These are phyloP conservation scores for Hanseniaspora guilliermondii DNA, from an alignment of 805 yeast species.

Conservation along the genomic window DNA sequence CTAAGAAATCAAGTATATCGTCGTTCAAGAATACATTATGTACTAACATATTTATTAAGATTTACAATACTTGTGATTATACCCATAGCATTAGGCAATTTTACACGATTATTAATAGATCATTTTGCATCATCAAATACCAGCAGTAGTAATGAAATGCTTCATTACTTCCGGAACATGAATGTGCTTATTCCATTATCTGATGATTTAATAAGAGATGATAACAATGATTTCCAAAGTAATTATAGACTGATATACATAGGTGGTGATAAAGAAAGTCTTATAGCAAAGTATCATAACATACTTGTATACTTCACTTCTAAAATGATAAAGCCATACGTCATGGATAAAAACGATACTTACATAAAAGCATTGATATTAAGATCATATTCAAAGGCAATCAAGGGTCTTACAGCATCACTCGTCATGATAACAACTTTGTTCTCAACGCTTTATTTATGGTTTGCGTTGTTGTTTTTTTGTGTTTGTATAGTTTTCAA, in stretches of 20 bases:
- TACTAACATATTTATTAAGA: neutral
- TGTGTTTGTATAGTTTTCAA: constrained; percentile 23
- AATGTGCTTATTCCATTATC: constrained; percentile 15
- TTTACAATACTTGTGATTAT: constrained; percentile 23
- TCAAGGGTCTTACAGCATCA: constrained; percentile 19
- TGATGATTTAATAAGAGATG: neutral
- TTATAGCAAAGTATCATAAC: constrained; percentile 23
- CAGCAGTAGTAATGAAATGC: constrained; percentile 23
- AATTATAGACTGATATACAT: constrained; percentile 16
- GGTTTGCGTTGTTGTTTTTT: constrained; percentile 25
- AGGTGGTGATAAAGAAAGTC: constrained; percentile 20
- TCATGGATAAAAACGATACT: constrained; percentile 3
- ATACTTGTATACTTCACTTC: constrained; percentile 22
- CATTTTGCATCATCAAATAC: constrained; percentile 23
- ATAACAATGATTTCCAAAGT: neutral
- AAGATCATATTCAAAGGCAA: constrained; percentile 15
- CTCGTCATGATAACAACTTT: constrained; percentile 23
- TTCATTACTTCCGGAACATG: constrained; percentile 20
- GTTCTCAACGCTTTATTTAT: constrained; percentile 23
- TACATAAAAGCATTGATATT: neutral
- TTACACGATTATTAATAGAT: constrained; percentile 23
- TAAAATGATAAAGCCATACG: constrained; percentile 6
- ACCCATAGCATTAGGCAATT: constrained; percentile 15
- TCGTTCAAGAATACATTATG: neutral
- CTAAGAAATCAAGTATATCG: neutral